phyloP scores from a whole-genome alignment of 148 eudicot genomes.

The Amaranthus palmeri region DNA sequence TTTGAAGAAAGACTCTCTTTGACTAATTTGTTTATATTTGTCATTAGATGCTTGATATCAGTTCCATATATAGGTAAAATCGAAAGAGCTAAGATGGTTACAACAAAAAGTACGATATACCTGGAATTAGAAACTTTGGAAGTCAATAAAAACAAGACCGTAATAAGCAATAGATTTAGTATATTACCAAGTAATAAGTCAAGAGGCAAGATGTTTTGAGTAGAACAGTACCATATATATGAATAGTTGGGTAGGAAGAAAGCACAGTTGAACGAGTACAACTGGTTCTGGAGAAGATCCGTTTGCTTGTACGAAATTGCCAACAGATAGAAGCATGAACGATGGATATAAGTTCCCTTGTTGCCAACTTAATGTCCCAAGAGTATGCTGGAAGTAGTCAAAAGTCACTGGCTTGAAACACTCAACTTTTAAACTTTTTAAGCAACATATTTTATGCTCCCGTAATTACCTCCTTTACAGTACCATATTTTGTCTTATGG shows the following conservation, averaged over 20 bases:
- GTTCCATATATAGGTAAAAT: constrained; percentile 71
- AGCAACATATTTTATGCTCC: constrained; percentile 5
- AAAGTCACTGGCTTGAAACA: constrained; percentile 18
- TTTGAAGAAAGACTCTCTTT: constrained; percentile 26
- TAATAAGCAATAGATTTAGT: neutral
- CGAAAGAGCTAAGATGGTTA: constrained; percentile 56
- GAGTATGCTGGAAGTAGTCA: constrained; percentile 62
- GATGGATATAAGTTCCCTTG: constrained; percentile 89
- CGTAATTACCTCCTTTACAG: constrained; percentile 64
- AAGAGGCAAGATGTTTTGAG: neutral
- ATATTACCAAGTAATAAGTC: neutral
- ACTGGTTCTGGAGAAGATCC: constrained; percentile 40
- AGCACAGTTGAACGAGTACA: constrained; percentile 58
- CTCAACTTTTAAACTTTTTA: neutral
- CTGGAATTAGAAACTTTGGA: constrained; percentile 38
- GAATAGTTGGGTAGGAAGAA: constrained; percentile 66
- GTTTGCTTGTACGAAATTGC: constrained; percentile 38
- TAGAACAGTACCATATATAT: constrained; percentile 63
- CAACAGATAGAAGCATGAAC: constrained; percentile 79
- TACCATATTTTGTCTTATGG: constrained; percentile 52
- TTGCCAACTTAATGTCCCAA: constrained; percentile 96
- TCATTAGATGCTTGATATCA: constrained; percentile 32
- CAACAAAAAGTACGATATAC: constrained; percentile 61
- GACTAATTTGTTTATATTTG: constrained; percentile 30
- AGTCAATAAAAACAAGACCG: constrained; percentile 17